phyloP scores from a whole-genome alignment of 495 filamentous ascomycete genomes.

The Podospora tetraspora region DNA sequence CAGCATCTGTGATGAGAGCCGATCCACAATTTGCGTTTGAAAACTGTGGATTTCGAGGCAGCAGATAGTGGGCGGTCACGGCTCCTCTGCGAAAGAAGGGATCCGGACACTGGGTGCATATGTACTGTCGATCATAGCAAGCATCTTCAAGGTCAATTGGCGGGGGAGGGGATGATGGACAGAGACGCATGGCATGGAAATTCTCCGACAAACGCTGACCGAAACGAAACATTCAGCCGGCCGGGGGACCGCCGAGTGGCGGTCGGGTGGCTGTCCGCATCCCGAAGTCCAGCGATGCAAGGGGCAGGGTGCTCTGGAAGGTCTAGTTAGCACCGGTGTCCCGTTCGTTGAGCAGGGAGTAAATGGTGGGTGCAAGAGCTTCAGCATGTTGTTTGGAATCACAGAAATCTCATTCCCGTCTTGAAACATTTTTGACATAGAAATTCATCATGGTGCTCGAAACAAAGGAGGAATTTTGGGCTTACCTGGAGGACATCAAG shows the following conservation, averaged over 20 bases:
- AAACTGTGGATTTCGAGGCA: background rate
- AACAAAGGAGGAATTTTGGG: background rate
- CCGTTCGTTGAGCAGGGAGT: background rate
- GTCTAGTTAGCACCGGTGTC: background rate
- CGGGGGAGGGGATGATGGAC: background rate
- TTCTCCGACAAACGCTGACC: background rate
- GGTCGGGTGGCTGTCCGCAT: background rate
- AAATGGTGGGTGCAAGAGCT: background rate
- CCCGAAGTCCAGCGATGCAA: background rate
- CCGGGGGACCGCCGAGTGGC: background rate
- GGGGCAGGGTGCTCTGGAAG: background rate
- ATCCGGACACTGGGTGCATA: background rate
- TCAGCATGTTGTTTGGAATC: constrained; percentile 15
- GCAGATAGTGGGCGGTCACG: background rate
- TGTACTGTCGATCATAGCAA: background rate
- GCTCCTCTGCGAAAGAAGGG: background rate
- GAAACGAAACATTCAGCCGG: background rate
- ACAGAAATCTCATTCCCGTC: constrained; percentile 25
- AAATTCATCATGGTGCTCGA: constrained; percentile 14
- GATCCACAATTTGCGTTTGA: background rate
- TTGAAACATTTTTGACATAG: constrained; percentile 24
- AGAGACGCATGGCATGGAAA: background rate
- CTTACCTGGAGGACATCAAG: background rate
- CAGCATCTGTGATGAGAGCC: background rate
- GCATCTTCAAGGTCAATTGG: background rate